Evolutionary conservation across 331 rosid genomes (phyloP).

Genomic region (Telfairia occidentalis): DNA sequence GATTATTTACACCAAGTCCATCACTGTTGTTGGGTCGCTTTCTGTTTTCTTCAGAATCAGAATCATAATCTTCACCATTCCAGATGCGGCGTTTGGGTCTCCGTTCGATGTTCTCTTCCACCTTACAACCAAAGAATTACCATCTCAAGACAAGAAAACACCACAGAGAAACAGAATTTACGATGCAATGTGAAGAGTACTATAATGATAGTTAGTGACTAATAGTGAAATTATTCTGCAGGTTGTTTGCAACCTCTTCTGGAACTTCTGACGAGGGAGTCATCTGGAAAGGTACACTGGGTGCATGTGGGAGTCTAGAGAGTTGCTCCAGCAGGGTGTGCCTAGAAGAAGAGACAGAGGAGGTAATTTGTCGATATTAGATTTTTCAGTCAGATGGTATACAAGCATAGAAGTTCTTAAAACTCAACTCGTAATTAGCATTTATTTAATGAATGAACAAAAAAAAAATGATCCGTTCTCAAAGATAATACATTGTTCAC

Average conservation of each 20-base stretch:
- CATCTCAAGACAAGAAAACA: slow-evolving; percentile 10
- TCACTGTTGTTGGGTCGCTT: slow-evolving; percentile 24
- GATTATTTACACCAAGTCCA: slow-evolving; percentile 16
- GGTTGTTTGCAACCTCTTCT: slow-evolving; percentile 47
- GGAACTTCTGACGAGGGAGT: slow-evolving; percentile 54
- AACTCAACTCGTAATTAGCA: neutral
- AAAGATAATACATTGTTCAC: neutral
- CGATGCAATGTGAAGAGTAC: neutral
- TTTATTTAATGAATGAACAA: neutral
- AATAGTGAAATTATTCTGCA: neutral
- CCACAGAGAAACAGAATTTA: slow-evolving; percentile 15
- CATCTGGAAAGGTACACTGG: slow-evolving; percentile 76
- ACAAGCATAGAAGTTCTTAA: neutral
- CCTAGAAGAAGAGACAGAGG: slow-evolving; percentile 23
- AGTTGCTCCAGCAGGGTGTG: slow-evolving; percentile 58
- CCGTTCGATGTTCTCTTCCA: slow-evolving; percentile 59
- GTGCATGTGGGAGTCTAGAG: slow-evolving; percentile 73
- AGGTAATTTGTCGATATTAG: neutral
- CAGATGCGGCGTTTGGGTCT: slow-evolving; percentile 75
- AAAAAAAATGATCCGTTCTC: neutral
- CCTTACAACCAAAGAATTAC: slow-evolving; percentile 39
- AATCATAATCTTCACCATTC: slow-evolving; percentile 63
- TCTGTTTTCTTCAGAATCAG: slow-evolving; percentile 63
- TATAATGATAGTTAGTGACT: neutral
- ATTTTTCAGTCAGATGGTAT: neutral